Evolutionary conservation across 768 basidiomycete genomes (phyloP).

Genomic region (Postia placenta): DNA sequence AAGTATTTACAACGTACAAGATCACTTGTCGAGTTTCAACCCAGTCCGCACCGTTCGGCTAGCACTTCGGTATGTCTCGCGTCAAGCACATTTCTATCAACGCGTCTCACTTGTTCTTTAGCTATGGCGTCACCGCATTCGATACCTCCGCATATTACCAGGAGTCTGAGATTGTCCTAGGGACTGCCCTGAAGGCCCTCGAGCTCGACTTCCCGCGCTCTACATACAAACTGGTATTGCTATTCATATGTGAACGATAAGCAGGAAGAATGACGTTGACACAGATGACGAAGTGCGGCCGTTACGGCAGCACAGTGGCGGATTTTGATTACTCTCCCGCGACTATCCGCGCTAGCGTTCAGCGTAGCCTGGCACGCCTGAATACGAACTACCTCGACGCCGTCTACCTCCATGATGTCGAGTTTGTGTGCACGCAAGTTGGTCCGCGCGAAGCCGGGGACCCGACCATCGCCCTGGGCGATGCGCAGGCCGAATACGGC

Average conservation of each 20-base stretch:
- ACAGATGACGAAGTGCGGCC: conserved; percentile 84
- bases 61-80: conserved; percentile 56
- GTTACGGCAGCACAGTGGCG: conserved; percentile 47
- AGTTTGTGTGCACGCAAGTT: conserved; percentile 59
- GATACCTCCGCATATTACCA: conserved; percentile 84
- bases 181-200: conserved; percentile 55
- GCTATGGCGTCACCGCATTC: conserved; percentile 77
- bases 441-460: conserved; percentile 47
- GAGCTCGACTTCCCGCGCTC: conserved; percentile 67
- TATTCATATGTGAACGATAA: background rate
- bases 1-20: conserved; percentile 56
- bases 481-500: conserved; percentile 58
- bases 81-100: background rate
- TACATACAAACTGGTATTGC: conserved; percentile 63
- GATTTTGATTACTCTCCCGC: conserved; percentile 71
- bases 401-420: conserved; percentile 82
- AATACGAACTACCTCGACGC: conserved; percentile 74
- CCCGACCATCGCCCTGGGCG: conserved; percentile 46
- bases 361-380: conserved; percentile 60
- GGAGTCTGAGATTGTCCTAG: conserved; percentile 71
- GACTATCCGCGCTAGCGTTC: conserved; percentile 60
- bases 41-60: conserved; percentile 68
- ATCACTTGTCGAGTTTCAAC: conserved; percentile 44
- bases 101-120: conserved; percentile 20
- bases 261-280: background rate